Percentiles rank a stretch among this genome's conserved stretches.
These are phyloP conservation scores for Cladosporium austrohemisphaericum DNA, from an alignment of 2,329 filamentous ascomycete genomes.

Conservation along the genomic window DNA sequence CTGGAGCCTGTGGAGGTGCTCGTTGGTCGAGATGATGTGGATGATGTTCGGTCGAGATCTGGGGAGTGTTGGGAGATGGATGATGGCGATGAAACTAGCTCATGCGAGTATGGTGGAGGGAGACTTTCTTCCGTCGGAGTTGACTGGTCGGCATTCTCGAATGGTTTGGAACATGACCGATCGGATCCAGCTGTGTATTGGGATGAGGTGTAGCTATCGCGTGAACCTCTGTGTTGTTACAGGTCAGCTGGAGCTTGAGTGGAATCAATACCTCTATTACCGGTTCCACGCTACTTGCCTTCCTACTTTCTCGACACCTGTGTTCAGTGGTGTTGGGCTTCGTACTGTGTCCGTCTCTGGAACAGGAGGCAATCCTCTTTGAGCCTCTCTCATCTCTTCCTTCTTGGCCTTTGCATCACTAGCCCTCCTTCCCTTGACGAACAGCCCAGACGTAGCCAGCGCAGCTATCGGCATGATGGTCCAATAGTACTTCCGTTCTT, in stretches of 20 bases:
- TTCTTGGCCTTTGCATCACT: slow-evolving; percentile 13
- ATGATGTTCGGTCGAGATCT: neutral
- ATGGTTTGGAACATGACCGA: too few relatives aligned
- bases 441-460: slow-evolving; percentile 4
- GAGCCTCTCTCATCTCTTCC: slow-evolving; percentile 5
- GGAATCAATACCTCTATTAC: too few relatives aligned
- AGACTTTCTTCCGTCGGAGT: neutral
- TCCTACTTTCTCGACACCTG: too few relatives aligned
- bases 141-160: too few relatives aligned
- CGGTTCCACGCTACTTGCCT: too few relatives aligned
- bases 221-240: too few relatives aligned
- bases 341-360: neutral
- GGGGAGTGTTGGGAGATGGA: neutral
- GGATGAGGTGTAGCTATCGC: too few relatives aligned
- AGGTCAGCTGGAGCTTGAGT: too few relatives aligned
- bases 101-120: neutral
- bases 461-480: too few relatives aligned
- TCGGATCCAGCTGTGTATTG: too few relatives aligned
- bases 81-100: neutral
- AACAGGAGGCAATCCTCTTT: neutral
- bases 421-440: slow-evolving; percentile 3
- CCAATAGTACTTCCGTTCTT: too few relatives aligned
- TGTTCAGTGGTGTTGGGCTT: too few relatives aligned
- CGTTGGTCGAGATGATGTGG: neutral
- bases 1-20: neutral